Base-by-base conservation (phyloP, 169 alveolate genomes). In the Eimeria sp. region DNA sequence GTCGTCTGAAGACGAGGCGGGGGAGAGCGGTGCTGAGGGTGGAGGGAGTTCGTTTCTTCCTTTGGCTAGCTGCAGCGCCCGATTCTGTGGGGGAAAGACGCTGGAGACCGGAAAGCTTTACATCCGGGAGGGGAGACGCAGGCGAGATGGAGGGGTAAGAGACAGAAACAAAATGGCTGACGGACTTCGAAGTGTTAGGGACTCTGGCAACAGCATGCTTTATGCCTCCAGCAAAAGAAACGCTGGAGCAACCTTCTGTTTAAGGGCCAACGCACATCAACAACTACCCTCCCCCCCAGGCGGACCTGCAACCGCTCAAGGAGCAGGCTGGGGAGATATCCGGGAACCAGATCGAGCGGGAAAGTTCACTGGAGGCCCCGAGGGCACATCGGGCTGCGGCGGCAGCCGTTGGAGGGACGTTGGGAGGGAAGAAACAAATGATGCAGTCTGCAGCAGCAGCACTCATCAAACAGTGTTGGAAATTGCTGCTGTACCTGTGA, bases 401-500 rank as follows among this genome's bases (percentile, higher is more conserved):
- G 94, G 94, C 18, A 65, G 94, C 67, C 78, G 80, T 30, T 87
- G 94, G 94, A 61, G 82, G 57, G 94, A 87, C 34, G 72, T 25
- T 10, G 78, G 67, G 34, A 87, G 83, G 30, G 67, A 87, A 43
- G 83, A 40, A 25, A 63, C 83, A 40, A 84, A 57, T 58, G 76
- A 54, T 63, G 57, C 92, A 0, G 70, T 22, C 16, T 57, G 92
- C 78, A 84, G 92, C 58, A 20, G n/a, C 72, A 43, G 80, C 47
- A 40, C 43, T 6, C 94, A 61, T 45, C 83, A 61, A 18, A 30
- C 94, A 40, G 25, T 65, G 67, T 27, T 87, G 82, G 94, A 61
- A 65, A 87, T 87, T 54, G 94, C 96, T 7, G 96, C 96, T 18
- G 96, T 94, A 49, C 96, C 96, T 67, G 89, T 94, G 63, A 82